Base-by-base conservation (phyloP, 441 rosid species). In the Biscutella laevigata region DNA sequence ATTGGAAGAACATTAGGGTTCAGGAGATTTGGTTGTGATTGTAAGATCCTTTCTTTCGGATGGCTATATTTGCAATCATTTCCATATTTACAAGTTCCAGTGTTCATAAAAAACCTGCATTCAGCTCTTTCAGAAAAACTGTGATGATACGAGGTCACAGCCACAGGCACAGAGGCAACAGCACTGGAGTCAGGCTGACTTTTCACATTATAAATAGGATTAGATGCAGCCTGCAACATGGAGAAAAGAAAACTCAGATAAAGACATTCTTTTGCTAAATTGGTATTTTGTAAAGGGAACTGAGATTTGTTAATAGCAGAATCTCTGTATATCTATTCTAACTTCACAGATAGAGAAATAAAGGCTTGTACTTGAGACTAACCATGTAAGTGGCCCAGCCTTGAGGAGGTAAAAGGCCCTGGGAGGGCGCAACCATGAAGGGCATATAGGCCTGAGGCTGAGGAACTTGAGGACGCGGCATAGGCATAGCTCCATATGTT, bases 51-150 rank as follows among this genome's bases (percentile, higher is more conserved):
- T 69, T 83, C 88, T 45, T 70, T 79, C 1, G 88, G 95, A 70
- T 83, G 95, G 67, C 74, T 80, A 68, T 74, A 86, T 76, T 81
- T 83, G 88, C 95, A 83, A 28, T 77, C 88, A 55, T 79, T 72
- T 69, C 95, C 95, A 44, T 81, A 83, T 72, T 81, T 86, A 77
- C 91, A 83, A 4, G 78, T 70, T 28, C 95, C 91, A 1, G 67
- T 79, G 71, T 67, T 83, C 88, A 83, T 81, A 68, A 68, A 86
- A 62, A 71, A 74, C 35, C 86, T 73, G 68, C 95, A 86, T 54
- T 86, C 88, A 49, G 81, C 84, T 68, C 79, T 79, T 66, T 79
- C 83, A 4, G 90, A 75, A 14, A 44, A 66, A 73, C 70, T 64
- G 57, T 30, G 63, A 13, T 39, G 76, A 25, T 57, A 77, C 44